These are phyloP conservation scores for Colletotrichum sp. DNA, from an alignment of 2,329 filamentous ascomycete species.

Conservation along the genomic window DNA sequence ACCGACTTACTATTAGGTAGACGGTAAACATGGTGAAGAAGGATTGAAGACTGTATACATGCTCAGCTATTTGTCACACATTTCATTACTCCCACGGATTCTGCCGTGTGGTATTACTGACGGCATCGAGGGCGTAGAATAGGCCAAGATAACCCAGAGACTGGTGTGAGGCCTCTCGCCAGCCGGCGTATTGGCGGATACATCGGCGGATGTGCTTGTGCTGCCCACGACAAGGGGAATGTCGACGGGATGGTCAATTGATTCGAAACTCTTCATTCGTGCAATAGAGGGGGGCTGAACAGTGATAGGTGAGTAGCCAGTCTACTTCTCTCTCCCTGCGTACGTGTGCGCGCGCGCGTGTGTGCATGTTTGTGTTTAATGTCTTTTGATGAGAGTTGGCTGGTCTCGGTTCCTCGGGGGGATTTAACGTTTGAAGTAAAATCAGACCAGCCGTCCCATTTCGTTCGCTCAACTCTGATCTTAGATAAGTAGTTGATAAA, in stretches of 20 bases:
- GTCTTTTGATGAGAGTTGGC: not conserved
- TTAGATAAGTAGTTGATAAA: not conserved
- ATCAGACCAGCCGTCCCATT: not conserved
- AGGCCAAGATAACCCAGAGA: not conserved
- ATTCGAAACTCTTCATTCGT: not conserved
- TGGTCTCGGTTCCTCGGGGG: not conserved
- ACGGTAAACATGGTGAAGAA: not conserved
- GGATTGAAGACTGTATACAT: not conserved
- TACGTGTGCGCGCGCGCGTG: not conserved
- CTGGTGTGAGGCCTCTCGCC: not conserved
- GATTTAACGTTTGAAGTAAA: not conserved
- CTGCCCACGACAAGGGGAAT: not conserved
- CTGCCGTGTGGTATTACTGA: not conserved
- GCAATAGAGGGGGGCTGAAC: not conserved
- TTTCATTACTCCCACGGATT: not conserved
- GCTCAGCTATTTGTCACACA: not conserved
- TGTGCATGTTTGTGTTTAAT: not conserved
- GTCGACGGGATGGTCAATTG: not conserved
- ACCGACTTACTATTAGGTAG: not conserved
- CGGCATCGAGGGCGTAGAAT: not conserved
- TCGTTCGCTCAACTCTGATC: not conserved
- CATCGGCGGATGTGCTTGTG: not conserved
- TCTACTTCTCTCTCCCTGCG: not conserved
- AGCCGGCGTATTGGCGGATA: not conserved
- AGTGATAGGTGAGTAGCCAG: not conserved